A percentile compares a stretch with the other conserved stretches of the same genome.
These are phyloP conservation scores for Dendrothele bispora DNA, from an alignment of 768 basidiomycete species.

Conservation along the genomic window DNA sequence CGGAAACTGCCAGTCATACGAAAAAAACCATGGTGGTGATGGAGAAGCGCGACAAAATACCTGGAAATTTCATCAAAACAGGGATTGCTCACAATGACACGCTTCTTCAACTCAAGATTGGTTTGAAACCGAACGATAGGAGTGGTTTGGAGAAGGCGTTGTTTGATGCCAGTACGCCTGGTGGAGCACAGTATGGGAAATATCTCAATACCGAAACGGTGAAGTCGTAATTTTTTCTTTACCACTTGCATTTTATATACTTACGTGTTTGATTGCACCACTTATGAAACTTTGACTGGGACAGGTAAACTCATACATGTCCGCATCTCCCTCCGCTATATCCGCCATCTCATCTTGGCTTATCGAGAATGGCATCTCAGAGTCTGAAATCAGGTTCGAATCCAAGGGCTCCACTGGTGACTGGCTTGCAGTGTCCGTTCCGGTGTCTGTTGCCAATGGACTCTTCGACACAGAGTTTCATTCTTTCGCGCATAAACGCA, in stretches of 20 bases:
- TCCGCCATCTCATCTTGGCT: constrained; percentile 20
- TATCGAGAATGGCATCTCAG: constrained; percentile 14
- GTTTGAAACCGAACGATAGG: constrained; percentile 24
- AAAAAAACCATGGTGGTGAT: constrained; percentile 15
- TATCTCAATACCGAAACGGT: constrained; percentile 31
- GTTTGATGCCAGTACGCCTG: constrained; percentile 29
- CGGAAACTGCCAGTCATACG: too few relatives aligned
- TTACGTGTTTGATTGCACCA: not conserved
- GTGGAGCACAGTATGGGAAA: constrained; percentile 23
- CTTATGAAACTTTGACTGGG: too few relatives aligned
- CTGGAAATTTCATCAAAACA: constrained; percentile 19
- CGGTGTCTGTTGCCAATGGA: constrained; percentile 21
- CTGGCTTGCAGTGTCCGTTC: constrained; percentile 19
- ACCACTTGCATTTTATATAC: not conserved
- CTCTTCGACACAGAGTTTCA: constrained; percentile 21
- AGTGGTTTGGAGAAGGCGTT: constrained; percentile 28
- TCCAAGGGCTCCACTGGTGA: constrained; percentile 18
- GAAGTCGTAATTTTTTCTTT: not conserved
- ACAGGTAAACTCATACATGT: constrained; percentile 20
- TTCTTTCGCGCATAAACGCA: constrained; percentile 16
- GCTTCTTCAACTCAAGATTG: constrained; percentile 29
- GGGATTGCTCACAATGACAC: constrained; percentile 18
- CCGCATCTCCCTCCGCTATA: constrained; percentile 13
- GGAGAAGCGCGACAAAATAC: constrained; percentile 14
- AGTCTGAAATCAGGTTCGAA: constrained; percentile 6